phyloP scores from a whole-genome alignment of 108 stramenopile genomes.

The Seminavis robusta region DNA sequence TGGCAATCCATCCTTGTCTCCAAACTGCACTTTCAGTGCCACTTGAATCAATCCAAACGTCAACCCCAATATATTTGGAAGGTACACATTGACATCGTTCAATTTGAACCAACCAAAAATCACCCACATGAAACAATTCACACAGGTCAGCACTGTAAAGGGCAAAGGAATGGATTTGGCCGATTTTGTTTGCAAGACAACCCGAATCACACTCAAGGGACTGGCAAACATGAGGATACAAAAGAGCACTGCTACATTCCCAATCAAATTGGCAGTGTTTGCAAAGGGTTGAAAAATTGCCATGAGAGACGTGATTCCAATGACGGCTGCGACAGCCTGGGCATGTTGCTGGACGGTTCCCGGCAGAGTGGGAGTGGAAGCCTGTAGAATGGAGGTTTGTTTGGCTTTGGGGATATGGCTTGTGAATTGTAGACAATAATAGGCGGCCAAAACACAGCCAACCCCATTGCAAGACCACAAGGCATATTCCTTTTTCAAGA shows the following conservation, averaged over 20 bases:
- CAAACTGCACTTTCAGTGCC: conserved; percentile 52
- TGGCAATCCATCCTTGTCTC: too few relatives aligned
- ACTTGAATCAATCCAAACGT: conserved; percentile 57
- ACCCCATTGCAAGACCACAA: conserved; percentile 42
- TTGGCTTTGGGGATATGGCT: conserved; percentile 12
- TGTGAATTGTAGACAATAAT: conserved; percentile 43
- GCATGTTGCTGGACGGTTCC: conserved; percentile 44
- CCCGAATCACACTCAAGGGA: conserved; percentile 51
- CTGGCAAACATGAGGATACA: conserved; percentile 62
- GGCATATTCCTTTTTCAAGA: conserved; percentile 31
- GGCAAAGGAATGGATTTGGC: conserved; percentile 71
- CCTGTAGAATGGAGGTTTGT: too few relatives aligned
- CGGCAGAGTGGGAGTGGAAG: conserved; percentile 35
- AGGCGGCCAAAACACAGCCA: conserved; percentile 40
- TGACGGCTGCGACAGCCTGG: conserved; percentile 2
- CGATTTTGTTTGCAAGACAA: conserved; percentile 55
- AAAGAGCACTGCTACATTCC: conserved; percentile 37
- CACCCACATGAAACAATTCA: conserved; percentile 72
- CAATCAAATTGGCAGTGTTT: conserved; percentile 23
- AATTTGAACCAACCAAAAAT: conserved; percentile 51
- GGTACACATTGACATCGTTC: conserved; percentile 70
- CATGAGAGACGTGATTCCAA: not conserved
- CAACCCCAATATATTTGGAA: conserved; percentile 67
- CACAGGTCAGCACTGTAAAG: conserved; percentile 60
- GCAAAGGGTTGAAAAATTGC: too few relatives aligned